Percentiles rank a stretch among this genome's conserved stretches.
Evolutionary conservation across 495 filamentous ascomycete genomes (phyloP).

Genomic region (Xylaria venustula): DNA sequence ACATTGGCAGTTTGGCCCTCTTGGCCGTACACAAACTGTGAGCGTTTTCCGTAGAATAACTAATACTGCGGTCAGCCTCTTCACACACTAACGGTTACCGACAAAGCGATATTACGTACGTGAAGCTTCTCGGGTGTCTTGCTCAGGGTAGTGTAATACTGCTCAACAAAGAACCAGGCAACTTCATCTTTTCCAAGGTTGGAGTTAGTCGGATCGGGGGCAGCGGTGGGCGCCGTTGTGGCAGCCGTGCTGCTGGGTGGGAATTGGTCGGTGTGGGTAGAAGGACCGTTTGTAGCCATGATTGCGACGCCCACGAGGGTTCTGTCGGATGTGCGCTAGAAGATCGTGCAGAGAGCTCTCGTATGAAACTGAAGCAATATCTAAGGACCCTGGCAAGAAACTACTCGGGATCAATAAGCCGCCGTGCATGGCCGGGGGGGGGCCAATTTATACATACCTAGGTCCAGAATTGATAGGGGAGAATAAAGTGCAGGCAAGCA

Average conservation of each 20-base stretch:
- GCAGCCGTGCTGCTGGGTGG: slow-evolving; percentile 23
- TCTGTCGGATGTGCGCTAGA: slow-evolving; percentile 21
- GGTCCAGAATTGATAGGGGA: not conserved
- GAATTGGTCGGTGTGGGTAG: slow-evolving; percentile 39
- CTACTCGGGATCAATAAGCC: not conserved
- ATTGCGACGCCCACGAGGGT: slow-evolving; percentile 26
- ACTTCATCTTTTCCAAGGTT: slow-evolving; percentile 76
- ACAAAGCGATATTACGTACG: slow-evolving; percentile 48
- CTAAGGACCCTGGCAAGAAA: not conserved
- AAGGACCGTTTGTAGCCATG: slow-evolving; percentile 52
- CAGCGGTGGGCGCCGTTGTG: slow-evolving; percentile 11
- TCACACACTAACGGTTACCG: not conserved
- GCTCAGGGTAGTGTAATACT: slow-evolving; percentile 97
- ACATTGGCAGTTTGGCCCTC: slow-evolving; percentile 85
- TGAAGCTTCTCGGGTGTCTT: slow-evolving; percentile 90
- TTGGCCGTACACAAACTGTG: slow-evolving; percentile 78
- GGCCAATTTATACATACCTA: not conserved
- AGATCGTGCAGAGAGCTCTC: slow-evolving; percentile 5
- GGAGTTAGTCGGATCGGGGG: slow-evolving; percentile 20
- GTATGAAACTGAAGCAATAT: slow-evolving; percentile 4
- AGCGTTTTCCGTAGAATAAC: slow-evolving; percentile 81
- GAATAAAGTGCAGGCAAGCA: slow-evolving; percentile 3
- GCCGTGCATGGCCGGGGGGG: not conserved
- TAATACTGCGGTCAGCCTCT: slow-evolving; percentile 18
- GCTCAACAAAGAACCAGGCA: slow-evolving; percentile 98